Conservation (phyloP, 164 flowering plant genomes). For the Warburgia ugandensis region DNA sequence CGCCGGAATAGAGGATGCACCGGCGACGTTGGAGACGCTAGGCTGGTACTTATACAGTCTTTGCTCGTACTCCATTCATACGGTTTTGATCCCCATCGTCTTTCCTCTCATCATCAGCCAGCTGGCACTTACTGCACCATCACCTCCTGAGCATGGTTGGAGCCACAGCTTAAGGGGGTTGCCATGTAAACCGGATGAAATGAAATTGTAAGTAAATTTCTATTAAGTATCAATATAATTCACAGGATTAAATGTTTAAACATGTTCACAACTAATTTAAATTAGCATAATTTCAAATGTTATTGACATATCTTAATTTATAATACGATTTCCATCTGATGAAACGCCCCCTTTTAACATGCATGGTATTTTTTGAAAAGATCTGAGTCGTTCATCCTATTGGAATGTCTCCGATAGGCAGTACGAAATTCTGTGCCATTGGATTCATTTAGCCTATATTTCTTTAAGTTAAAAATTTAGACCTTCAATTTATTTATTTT, state of each 20-base stretch:
- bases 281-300: too few species aligned
- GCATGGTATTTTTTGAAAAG: background rate
- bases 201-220: slow-evolving; percentile 38
- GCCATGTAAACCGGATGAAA: slow-evolving; percentile 22
- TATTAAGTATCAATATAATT: background rate
- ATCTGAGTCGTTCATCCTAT: background rate
- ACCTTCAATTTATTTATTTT: too few species aligned
- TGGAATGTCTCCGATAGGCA: too few species aligned
- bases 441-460: too few species aligned
- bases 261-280: too few species aligned
- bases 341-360: background rate
- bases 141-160: slow-evolving; percentile 20
- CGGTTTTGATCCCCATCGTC: slow-evolving; percentile 44
- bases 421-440: too few species aligned
- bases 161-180: slow-evolving; percentile 13
- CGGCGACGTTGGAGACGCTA: slow-evolving; percentile 30
- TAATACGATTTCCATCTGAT: background rate
- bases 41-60: slow-evolving; percentile 46
- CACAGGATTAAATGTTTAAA: too few species aligned
- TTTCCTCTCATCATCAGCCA: slow-evolving; percentile 54
- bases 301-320: background rate
- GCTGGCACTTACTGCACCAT: slow-evolving; percentile 8
- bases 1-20: slow-evolving; percentile 27
- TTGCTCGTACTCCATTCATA: slow-evolving; percentile 48
- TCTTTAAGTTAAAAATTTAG: too few species aligned